Conservation (phyloP, 2,329 filamentous ascomycete species). For the Pestalotiopsis sp. region DNA sequence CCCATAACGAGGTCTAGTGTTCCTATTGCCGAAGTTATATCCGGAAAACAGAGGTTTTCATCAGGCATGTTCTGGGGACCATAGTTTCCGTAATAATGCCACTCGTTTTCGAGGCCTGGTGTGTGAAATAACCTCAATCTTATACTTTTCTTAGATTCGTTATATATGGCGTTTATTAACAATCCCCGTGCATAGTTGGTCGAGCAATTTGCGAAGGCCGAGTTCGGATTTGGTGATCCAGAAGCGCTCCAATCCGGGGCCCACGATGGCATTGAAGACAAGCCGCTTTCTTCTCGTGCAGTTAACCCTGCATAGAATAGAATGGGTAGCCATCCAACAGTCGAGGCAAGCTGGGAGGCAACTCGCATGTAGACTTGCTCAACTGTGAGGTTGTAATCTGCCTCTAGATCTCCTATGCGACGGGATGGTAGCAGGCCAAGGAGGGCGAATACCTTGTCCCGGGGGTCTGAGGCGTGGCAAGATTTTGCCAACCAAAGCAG, state of each 20-base stretch:
- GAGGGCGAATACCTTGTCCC: slow-evolving; percentile 18
- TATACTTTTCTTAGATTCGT: too few relatives aligned
- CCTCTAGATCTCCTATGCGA: neutral
- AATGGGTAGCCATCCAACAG: neutral
- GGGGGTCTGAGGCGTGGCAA: slow-evolving; percentile 9
- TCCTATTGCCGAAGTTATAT: too few relatives aligned
- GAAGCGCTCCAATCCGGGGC: slow-evolving; percentile 16
- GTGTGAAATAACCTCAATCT: too few relatives aligned
- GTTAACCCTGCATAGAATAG: too few relatives aligned
- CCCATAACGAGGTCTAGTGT: too few relatives aligned
- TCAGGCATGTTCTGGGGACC: too few relatives aligned
- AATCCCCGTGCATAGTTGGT: too few relatives aligned
- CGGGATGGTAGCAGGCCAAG: slow-evolving; percentile 13
- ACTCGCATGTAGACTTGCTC: slow-evolving; percentile 12
- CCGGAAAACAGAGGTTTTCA: too few relatives aligned
- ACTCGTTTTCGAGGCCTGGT: too few relatives aligned
- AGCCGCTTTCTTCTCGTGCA: neutral
- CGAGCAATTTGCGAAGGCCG: too few relatives aligned
- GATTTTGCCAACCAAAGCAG: slow-evolving; percentile 8
- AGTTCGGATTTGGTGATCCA: neutral
- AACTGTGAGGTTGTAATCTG: slow-evolving; percentile 13
- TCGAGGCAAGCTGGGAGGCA: slow-evolving; percentile 5
- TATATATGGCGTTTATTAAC: too few relatives aligned
- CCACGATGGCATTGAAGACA: slow-evolving; percentile 14
- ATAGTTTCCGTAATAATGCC: too few relatives aligned